Evolutionary conservation across 2,329 filamentous ascomycete species (phyloP).

Genomic region (Chrysosporium keratinophilum): DNA sequence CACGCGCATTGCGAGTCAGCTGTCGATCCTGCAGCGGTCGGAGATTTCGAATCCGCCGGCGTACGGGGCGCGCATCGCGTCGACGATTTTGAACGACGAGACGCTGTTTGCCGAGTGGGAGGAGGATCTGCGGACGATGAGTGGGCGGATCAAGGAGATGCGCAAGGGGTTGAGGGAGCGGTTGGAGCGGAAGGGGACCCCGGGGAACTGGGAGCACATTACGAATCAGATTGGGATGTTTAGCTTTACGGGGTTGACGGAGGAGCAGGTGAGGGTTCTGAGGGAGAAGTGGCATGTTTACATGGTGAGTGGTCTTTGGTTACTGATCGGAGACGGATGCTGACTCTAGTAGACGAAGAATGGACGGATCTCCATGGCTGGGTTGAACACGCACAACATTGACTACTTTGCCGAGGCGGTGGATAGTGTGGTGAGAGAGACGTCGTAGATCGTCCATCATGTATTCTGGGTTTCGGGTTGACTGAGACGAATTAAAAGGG

Average conservation of each 20-base stretch:
- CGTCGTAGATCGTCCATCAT: no score
- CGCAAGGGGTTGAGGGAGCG: constrained; percentile 64
- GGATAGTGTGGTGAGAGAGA: constrained; percentile 61
- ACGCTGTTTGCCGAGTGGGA: constrained; percentile 84
- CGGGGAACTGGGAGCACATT: constrained; percentile 92
- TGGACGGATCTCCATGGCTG: constrained; percentile 94
- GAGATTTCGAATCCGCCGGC: constrained; percentile 96
- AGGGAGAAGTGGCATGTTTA: constrained; percentile 43
- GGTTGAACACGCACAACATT: constrained; percentile 83
- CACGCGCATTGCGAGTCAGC: constrained; percentile 66
- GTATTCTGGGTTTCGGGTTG: no score
- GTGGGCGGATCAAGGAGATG: constrained; percentile 89
- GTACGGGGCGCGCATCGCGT: constrained; percentile 84
- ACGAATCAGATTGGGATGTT: constrained; percentile 99
- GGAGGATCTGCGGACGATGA: constrained; percentile 84
- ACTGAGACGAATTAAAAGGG: no score
- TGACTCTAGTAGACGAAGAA: constrained; percentile 63
- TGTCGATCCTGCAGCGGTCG: constrained; percentile 87
- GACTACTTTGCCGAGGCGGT: constrained; percentile 88
- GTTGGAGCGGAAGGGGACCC: constrained; percentile 75
- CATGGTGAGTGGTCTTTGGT: constrained; percentile 30
- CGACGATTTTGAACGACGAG: constrained; percentile 70
- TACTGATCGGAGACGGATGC: background rate
- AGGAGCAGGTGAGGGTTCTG: constrained; percentile 39
- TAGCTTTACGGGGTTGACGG: constrained; percentile 56